Evolutionary conservation across 257 asterid species (phyloP), one percentile per base, ranked within the genome.

Genomic region (Primulina tabacum): DNA sequence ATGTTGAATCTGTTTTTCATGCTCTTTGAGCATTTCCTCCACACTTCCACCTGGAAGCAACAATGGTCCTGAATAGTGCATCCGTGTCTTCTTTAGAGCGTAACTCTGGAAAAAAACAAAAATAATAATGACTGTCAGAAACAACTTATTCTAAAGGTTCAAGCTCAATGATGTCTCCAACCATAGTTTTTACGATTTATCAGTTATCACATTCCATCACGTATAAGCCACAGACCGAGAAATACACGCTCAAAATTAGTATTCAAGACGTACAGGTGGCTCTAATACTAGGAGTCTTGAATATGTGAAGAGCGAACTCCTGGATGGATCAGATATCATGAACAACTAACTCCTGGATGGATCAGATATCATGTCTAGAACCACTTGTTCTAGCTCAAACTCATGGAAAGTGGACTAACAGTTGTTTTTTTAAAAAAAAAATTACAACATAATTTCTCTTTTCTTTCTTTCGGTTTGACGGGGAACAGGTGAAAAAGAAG

Each of bases 21-120:
- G 95, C 77, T 89, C 96, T 79, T 79, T 84, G 63, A 91, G 92
- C 92, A 91, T 91, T 60, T 91, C 96, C 65, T 89, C 96, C 26
- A 87, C 81, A 65, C 83, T 85, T 60, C 89, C 90, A 29, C 87
- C 85, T 0, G 86, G 83, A 43, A 92, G 89, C 65, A 89, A 58
- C 82, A 91, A 71, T 3, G 96, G 96, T 57, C 97, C 97, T 4
- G 97, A 89, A 77, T 87, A 87, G 85, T 89, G 92, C 75, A 89
- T 87, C 69, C 89, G 71, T 1, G 86, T 63, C 79, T 83, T 77
- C 82, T 87, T 89, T 16, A 76, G 70, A 66, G 80, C 78, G 75
- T 72, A 78, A 16, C 75, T 87, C 96, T 89, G 20, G 21, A 59
- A 43, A 16, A 18, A 71, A 69, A 53, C 32, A 38, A 80, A 71